phyloP scores from a whole-genome alignment of 192 early-diverging fungal species.

The Coemansia sp. region DNA sequence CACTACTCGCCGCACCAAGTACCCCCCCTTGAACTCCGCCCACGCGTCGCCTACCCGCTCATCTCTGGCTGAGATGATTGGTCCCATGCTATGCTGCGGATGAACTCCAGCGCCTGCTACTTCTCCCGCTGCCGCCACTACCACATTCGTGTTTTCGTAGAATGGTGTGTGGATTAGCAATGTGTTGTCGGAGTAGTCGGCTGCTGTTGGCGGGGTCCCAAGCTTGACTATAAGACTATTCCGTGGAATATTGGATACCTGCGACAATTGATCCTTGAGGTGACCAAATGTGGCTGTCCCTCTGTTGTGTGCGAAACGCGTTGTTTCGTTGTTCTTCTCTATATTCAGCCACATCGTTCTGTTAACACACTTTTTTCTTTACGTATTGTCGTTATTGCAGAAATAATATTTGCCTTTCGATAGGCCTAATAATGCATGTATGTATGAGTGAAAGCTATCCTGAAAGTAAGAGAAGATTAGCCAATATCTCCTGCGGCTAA shows the following conservation, averaged over 20 bases:
- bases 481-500: too few relatives aligned
- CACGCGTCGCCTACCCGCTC: neutral
- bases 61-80: neutral
- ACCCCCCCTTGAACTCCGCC: slow-evolving; percentile 19
- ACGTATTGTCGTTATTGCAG: neutral
- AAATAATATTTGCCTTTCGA: too few relatives aligned
- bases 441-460: too few relatives aligned
- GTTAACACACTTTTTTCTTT: neutral
- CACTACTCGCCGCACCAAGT: slow-evolving; percentile 34
- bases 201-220: slow-evolving; percentile 25
- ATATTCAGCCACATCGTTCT: slow-evolving; percentile 16
- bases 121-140: neutral
- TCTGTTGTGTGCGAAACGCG: neutral
- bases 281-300: slow-evolving; percentile 24
- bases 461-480: neutral
- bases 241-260: slow-evolving; percentile 13
- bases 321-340: slow-evolving; percentile 11
- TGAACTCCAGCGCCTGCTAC: neutral
- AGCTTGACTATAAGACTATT: slow-evolving; percentile 16
- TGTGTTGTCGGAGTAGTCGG: slow-evolving; percentile 25
- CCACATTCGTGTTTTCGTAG: slow-evolving; percentile 2
- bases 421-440: too few relatives aligned
- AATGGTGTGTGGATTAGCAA: slow-evolving; percentile 23
- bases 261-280: slow-evolving; percentile 25
- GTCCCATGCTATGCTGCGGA: too few relatives aligned